Percentiles rank a stretch among this genome's conserved stretches.
phyloP scores from a whole-genome alignment of 2,329 filamentous ascomycete genomes.

The Colletotrichum sojae region DNA sequence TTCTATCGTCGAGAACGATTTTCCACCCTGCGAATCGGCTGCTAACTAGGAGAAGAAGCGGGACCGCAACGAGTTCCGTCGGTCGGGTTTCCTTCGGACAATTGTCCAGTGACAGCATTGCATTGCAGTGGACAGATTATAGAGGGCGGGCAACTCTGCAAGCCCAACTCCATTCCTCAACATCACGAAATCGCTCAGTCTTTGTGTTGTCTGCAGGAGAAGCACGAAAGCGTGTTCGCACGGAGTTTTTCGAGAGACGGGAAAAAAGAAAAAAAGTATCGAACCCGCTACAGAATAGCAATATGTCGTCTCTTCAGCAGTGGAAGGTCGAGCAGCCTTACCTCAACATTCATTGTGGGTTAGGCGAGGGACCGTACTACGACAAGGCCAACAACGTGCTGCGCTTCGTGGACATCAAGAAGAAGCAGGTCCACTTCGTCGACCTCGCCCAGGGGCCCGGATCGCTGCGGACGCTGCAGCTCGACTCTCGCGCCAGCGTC shows the following conservation, averaged over 20 bases:
- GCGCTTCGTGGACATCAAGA: constrained; percentile 88
- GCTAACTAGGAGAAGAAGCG: constrained; percentile 8
- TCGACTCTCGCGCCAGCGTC: constrained; percentile 71
- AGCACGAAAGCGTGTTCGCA: constrained; percentile 12
- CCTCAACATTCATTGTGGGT: constrained; percentile 74
- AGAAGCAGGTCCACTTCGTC: constrained; percentile 80
- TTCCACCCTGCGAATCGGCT: background rate
- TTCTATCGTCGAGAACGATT: background rate
- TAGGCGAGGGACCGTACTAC: constrained; percentile 84
- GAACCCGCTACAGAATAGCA: constrained; percentile 3
- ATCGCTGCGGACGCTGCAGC: constrained; percentile 73
- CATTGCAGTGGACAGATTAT: constrained; percentile 12
- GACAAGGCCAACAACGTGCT: constrained; percentile 75
- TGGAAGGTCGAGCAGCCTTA: constrained; percentile 69
- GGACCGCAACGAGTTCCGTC: constrained; percentile 11
- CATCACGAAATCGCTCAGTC: constrained; percentile 28
- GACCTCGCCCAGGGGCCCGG: constrained; percentile 74
- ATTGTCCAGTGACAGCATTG: constrained; percentile 11
- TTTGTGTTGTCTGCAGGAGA: background rate
- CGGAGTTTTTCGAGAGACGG: background rate
- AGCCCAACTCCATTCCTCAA: constrained; percentile 17
- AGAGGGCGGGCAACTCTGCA: constrained; percentile 5
- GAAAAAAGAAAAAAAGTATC: too few relatives aligned
- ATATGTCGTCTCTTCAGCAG: constrained; percentile 58
- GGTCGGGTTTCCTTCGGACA: constrained; percentile 37